Evolutionary conservation across 2,329 filamentous ascomycete genomes (phyloP).

Genomic region (Monosporascus sp.): DNA sequence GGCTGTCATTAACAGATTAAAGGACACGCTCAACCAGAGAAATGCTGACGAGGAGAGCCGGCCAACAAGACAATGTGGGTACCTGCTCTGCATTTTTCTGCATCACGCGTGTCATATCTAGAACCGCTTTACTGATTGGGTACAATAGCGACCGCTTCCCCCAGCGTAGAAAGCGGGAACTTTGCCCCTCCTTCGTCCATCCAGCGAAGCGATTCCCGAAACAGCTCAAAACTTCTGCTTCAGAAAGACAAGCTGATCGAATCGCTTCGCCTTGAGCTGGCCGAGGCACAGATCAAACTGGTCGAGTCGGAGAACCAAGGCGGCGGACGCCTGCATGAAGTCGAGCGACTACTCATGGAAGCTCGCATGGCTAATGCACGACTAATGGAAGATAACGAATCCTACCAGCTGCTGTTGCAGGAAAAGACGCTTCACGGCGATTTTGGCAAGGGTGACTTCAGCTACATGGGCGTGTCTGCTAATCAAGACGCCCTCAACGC

Average conservation of each 20-base stretch:
- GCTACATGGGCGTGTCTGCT: constrained; percentile 55
- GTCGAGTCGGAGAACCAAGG: constrained; percentile 92
- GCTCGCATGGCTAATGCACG: constrained; percentile 92
- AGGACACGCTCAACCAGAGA: constrained; percentile 79
- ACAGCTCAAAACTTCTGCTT: constrained; percentile 81
- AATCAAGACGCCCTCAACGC: constrained; percentile 62
- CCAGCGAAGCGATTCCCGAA: constrained; percentile 81
- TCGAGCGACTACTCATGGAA: constrained; percentile 88
- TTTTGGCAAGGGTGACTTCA: constrained; percentile 76
- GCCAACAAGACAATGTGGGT: constrained; percentile 54
- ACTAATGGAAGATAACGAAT: constrained; percentile 97
- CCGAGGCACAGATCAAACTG: constrained; percentile 91
- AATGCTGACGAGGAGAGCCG: constrained; percentile 51
- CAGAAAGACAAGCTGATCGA: constrained; percentile 98
- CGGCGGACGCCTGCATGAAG: constrained; percentile 77
- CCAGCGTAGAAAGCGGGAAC: constrained; percentile 66
- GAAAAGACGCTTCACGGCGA: constrained; percentile 96
- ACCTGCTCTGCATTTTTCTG: not conserved
- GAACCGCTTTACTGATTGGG: constrained; percentile 9
- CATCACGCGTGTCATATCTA: not conserved
- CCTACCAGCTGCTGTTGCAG: constrained; percentile 89
- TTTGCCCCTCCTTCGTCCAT: constrained; percentile 84
- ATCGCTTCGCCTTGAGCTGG: constrained; percentile 82
- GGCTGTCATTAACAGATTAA: constrained; percentile 81
- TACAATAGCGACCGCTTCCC: constrained; percentile 48